A percentile compares a stretch with the other conserved stretches of the same genome.
These are phyloP conservation scores for Biscogniauxia sp. DNA, from an alignment of 2,329 filamentous ascomycete genomes.

Conservation along the genomic window DNA sequence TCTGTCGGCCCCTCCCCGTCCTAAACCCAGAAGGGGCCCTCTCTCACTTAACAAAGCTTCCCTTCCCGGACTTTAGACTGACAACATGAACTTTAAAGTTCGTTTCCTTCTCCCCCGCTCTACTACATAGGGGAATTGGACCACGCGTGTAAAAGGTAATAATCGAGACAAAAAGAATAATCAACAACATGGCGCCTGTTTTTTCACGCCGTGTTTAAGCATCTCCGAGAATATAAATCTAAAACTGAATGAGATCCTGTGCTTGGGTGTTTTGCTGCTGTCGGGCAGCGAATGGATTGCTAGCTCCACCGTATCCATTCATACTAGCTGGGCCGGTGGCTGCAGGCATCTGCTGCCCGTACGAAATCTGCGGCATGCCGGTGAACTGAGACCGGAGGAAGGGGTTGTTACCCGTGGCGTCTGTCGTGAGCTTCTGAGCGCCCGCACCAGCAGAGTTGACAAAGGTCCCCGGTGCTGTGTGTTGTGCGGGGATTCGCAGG, in stretches of 20 bases:
- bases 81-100: background rate
- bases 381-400: constrained; percentile 85
- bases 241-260: constrained; percentile 66
- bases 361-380: constrained; percentile 64
- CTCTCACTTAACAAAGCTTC: too few relatives aligned
- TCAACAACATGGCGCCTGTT: background rate
- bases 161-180: background rate
- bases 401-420: constrained; percentile 83
- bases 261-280: constrained; percentile 45
- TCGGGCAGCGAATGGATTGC: constrained; percentile 58
- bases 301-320: constrained; percentile 44
- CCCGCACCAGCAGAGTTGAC: constrained; percentile 91
- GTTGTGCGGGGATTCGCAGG: constrained; percentile 89
- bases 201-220: background rate
- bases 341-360: constrained; percentile 52
- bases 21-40: too few relatives aligned
- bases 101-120: background rate
- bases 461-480: constrained; percentile 93
- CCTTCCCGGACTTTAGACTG: too few relatives aligned
- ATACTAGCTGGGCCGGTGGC: constrained; percentile 57
- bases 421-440: constrained; percentile 63
- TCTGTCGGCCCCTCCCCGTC: too few relatives aligned
- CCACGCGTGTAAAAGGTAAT: background rate
- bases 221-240: constrained; percentile 22
- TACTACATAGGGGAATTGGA: background rate